phyloP scores from a whole-genome alignment of 306 rosid genomes.

The Sophora flavescens region DNA sequence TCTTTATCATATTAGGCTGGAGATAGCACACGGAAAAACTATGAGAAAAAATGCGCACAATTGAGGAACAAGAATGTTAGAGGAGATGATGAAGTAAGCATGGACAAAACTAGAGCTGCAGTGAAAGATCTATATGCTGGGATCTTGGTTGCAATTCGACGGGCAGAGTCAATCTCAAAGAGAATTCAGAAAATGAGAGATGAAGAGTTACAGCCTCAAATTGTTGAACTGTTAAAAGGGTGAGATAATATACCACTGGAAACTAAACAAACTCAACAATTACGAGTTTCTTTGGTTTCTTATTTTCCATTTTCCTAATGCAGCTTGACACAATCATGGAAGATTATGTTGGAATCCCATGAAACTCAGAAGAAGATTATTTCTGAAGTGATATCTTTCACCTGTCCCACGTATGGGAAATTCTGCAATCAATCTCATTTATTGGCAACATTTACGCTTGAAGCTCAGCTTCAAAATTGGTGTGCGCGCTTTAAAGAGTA shows the following conservation, averaged over 20 bases:
- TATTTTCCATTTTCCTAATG: slow-evolving; percentile 55
- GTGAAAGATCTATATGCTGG: slow-evolving; percentile 89
- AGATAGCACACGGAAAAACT: slow-evolving; percentile 74
- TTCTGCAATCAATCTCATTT: slow-evolving; percentile 82
- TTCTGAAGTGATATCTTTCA: slow-evolving; percentile 74
- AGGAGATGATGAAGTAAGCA: slow-evolving; percentile 69
- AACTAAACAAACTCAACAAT: slow-evolving; percentile 34
- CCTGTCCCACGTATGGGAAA: slow-evolving; percentile 66
- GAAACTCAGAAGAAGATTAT: slow-evolving; percentile 91
- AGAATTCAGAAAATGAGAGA: slow-evolving; percentile 87
- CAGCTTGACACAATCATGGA: slow-evolving; percentile 88
- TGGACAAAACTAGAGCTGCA: slow-evolving; percentile 79
- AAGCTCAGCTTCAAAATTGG: slow-evolving; percentile 90
- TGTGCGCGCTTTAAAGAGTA: slow-evolving; percentile 69
- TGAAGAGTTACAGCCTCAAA: slow-evolving; percentile 90
- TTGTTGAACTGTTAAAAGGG: slow-evolving; percentile 90
- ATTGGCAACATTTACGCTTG: slow-evolving; percentile 79
- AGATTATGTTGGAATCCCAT: slow-evolving; percentile 82
- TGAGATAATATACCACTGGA: slow-evolving; percentile 51
- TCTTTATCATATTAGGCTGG: slow-evolving; percentile 68
- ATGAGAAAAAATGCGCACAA: slow-evolving; percentile 79
- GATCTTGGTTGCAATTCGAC: slow-evolving; percentile 87
- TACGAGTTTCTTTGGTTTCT: slow-evolving; percentile 48
- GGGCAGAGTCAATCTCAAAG: slow-evolving; percentile 90
- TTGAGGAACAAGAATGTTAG: slow-evolving; percentile 71